Base-by-base conservation (phyloP, 345 rosid genomes). In the Gossypium australe region DNA sequence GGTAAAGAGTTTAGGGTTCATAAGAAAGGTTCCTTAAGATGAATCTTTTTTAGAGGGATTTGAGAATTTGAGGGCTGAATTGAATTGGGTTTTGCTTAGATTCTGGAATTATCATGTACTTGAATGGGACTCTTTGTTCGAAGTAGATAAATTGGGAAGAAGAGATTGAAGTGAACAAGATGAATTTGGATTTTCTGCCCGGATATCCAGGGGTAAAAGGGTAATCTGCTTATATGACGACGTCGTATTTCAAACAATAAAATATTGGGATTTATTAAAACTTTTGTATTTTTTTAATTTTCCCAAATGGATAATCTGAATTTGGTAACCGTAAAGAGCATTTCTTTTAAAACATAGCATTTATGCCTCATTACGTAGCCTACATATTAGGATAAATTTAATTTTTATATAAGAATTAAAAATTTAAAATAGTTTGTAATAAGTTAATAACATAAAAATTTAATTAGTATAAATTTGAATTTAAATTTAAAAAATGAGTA, bases 11-110 rank as follows among this genome's bases (percentile, higher is more conserved):
- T 38, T 48, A 16, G 59, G 18, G 73, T 11, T 45, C 73, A 73
- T 70, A 34, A 9, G 41, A 72, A 45, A 61, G 65, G 22, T 41
- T 9, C 69, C 18, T 75, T 41, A 75, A 72, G 71, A 76, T 11
- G 4, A 38, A 62, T 27, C 64, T 0, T 64, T 64, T 45, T 12
- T 14, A 0, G 24, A 80, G 71, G 77, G 75, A 38, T 67, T 71
- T 13, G 45, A 44, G 24, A 68, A 51, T 64, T 55, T 34, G n/a
- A 9, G 22, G 27, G 55, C 22, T 29, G 51, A 80, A 78, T 66
- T 64, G 55, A 70, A 68, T 9, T 58, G 75, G 80, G 80, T 27
- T 67, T 1, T 20, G 9, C 41, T 27, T 16, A 7, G 76, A 80
- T 66, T 63, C 38, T 12, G 57, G 24, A 47, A 80, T 72, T 20